Base-by-base conservation (phyloP, 805 yeast species). In the Suhomyces sp. region DNA sequence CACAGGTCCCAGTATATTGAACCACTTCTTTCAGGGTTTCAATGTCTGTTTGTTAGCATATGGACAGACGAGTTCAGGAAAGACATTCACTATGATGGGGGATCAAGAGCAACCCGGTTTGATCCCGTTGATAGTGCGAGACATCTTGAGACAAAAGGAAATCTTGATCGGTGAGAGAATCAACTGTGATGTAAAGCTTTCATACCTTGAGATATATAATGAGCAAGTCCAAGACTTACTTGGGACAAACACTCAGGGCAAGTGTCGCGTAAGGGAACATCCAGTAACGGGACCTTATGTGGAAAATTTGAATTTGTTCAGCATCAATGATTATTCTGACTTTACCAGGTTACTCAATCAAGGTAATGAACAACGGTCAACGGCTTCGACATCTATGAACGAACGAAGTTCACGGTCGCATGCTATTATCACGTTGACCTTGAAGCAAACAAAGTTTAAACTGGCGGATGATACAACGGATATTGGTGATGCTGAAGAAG, bases 361-460 rank as follows among this genome's bases (percentile, higher is more conserved):
- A 24, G 95, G 95, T 0, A 75, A 75, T 39, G 47, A 43, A 10
- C 60, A 65, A 41, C 64, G 95, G 35, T 76, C 83, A 2, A 81
- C 87, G 0, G 95, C 90, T 0, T 58, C 83, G 2, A 86, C 95
- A 0, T 70, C 72, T 28, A 76, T 82, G 81, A 86, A 86, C 57
- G 80, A 77, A 31, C 64, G 69, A 14, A 81, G 90, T 24, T 81
- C 90, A 1, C 66, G 95, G 42, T 83, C 93, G 0, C 95, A 86
- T 52, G 91, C 95, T 0, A 83, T 86, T 1, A 72, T 85, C 39
- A 80, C 87, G 0, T 54, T 86, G 13, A 61, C 67, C 3, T 63
- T 86, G 31, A 69, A 74, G 39, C 91, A 83, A 47, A 79, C 79
- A 13, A 59, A 60, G 28, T 73, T 67, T 29, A 60, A 58, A 58